Base-by-base conservation (phyloP, 208 protist genomes). In the Herpetomonas tarakana region DNA sequence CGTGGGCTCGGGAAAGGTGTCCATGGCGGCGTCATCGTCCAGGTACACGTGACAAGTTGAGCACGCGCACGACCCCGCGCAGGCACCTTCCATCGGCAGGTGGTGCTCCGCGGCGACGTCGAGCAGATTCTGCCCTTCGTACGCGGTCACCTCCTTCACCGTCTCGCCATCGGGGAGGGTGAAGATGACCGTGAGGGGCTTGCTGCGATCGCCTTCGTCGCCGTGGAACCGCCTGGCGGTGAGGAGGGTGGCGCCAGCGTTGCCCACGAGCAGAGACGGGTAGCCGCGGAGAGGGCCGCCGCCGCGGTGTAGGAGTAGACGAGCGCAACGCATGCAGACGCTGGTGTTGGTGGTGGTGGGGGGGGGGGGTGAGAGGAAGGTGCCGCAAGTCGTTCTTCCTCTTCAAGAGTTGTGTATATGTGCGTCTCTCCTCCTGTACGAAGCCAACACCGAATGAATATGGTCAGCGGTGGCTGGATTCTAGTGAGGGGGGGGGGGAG, bases 1-100 rank as follows among this genome's bases (percentile, higher is more conserved):
- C 14, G 83, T 81, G 3, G 97, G 81, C 58, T 96, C 88, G 16
- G 76, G 71, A 54, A 98, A 90, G 22, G 84, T 70, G 52, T 98
- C 91, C 68, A 85, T 97, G 24, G 74, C 76, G 28, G 70, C 71
- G 29, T 82, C 76, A 27, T 95, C 79, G 52, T 91, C 71, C 41
- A 99, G 55, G 58, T 98, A 97, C 11, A 98, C 90, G 62, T 99
- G 98, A 66, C 98, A 99, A n/a, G 98, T 99, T 31, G 95, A 98
- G 71, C 98, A 99, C 28, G 98, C 98, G 41, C 97, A 93, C 3
- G 91, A 97, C 14, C 91, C 91, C 18, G 96, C 97, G 60, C 97
- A 99, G 21, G 97, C 96, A 0, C 94, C 97, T 64, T 99, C 97
- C 52, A 99, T 88, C 27, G 98, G 94, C 49, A 99, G 73, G 28